A percentile compares a stretch with the other conserved stretches of the same genome.
phyloP scores from a whole-genome alignment of 495 filamentous ascomycete genomes.

The Penicillium macrosclerotiorum region DNA sequence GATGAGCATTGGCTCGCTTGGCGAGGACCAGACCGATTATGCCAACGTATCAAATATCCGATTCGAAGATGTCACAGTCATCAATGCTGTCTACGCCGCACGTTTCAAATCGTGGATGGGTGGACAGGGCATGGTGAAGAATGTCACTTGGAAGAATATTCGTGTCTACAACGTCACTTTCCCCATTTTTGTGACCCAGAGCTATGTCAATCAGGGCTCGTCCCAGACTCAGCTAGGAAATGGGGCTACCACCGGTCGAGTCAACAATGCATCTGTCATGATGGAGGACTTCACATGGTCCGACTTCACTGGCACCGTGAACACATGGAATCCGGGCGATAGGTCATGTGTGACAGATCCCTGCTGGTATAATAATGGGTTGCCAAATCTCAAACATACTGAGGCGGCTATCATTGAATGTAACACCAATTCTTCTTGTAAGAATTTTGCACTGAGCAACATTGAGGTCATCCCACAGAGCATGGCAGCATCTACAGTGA shows the following conservation, averaged over 20 bases:
- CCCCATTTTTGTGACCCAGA: slow-evolving; percentile 45
- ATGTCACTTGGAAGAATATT: slow-evolving; percentile 44
- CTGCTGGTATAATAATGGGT: slow-evolving; percentile 39
- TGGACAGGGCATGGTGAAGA: slow-evolving; percentile 38
- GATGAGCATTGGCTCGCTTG: slow-evolving; percentile 43
- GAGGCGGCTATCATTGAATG: slow-evolving; percentile 40
- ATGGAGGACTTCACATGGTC: slow-evolving; percentile 41
- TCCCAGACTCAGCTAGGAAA: slow-evolving; percentile 20
- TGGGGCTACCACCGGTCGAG: slow-evolving; percentile 13
- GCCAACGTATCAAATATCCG: slow-evolving; percentile 38
- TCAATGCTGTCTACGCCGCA: slow-evolving; percentile 37
- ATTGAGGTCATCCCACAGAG: slow-evolving; percentile 37
- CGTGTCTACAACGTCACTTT: slow-evolving; percentile 44
- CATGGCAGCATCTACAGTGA: slow-evolving; percentile 21
- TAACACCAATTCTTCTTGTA: slow-evolving; percentile 34
- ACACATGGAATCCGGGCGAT: slow-evolving; percentile 36
- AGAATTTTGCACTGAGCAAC: slow-evolving; percentile 28
- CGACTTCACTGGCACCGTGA: slow-evolving; percentile 41
- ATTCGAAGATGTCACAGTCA: slow-evolving; percentile 40
- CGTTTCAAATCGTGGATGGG: slow-evolving; percentile 45
- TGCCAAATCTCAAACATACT: slow-evolving; percentile 35
- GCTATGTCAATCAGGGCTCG: slow-evolving; percentile 35
- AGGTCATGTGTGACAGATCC: slow-evolving; percentile 39
- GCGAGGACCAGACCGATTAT: slow-evolving; percentile 26
- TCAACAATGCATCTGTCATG: slow-evolving; percentile 29